phyloP scores from a whole-genome alignment of 1,284 basidiomycete genomes.

The Tranzscheliella williamsii region DNA sequence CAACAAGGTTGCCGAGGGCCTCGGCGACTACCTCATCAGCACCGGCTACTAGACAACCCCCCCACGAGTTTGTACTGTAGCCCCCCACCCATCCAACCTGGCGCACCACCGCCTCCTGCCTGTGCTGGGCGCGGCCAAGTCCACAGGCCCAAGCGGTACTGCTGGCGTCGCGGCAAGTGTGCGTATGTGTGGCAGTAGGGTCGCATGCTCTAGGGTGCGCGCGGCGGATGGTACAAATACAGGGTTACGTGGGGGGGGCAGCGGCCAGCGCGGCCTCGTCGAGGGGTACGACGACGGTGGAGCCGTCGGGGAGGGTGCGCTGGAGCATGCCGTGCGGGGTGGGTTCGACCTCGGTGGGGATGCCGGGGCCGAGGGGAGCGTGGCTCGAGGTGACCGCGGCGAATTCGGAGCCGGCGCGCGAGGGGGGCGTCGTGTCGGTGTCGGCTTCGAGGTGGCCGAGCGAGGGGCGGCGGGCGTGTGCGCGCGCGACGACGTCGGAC shows the following conservation, averaged over 20 bases:
- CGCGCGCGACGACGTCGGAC: constrained; percentile 24
- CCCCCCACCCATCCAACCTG: too few species aligned
- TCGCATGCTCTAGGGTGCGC: too few species aligned
- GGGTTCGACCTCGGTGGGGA: constrained; percentile 23
- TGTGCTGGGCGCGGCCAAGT: too few species aligned
- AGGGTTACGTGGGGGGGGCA: not conserved
- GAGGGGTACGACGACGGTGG: constrained; percentile 50
- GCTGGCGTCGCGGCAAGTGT: too few species aligned
- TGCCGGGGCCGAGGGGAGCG: constrained; percentile 44
- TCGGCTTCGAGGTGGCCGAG: constrained; percentile 36
- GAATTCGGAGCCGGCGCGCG: not conserved
- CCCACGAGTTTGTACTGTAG: too few species aligned
- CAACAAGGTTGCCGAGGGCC: constrained; percentile 71
- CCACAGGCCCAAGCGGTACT: too few species aligned
- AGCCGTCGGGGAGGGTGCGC: constrained; percentile 50
- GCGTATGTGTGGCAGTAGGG: too few species aligned
- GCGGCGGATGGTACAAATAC: too few species aligned
- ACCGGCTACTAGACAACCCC: constrained; percentile 44
- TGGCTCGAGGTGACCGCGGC: constrained; percentile 28
- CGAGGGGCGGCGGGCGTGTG: constrained; percentile 38
- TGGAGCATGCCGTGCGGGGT: constrained; percentile 46
- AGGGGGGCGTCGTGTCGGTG: constrained; percentile 3
- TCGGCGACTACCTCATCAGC: constrained; percentile 56
- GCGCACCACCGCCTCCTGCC: too few species aligned
- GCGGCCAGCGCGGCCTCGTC: constrained; percentile 53